Base-by-base conservation (phyloP, 1,284 basidiomycete species). In the Sporisorium graminicola region DNA sequence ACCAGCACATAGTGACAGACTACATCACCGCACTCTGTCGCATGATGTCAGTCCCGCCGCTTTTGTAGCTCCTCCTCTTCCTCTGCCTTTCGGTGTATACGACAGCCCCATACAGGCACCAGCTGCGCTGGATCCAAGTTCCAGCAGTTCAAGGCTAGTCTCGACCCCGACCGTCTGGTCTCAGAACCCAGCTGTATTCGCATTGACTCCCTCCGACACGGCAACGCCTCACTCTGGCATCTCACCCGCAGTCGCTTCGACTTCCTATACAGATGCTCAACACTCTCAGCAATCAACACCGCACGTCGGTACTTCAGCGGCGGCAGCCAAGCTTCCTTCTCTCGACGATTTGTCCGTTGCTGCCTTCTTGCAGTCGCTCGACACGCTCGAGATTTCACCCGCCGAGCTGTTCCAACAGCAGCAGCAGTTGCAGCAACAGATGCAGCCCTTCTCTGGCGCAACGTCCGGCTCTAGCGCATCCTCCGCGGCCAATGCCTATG, bases 281-380 rank as follows among this genome's bases (percentile, higher is more conserved):
- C 49, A 24, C 4, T 1, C 42, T 5, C 52, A 35, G 2, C 49
- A 50, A 13, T 2, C 54, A 5, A 33, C 33, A 12, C 20, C 53
- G 6, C 59, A 51, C 20, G 6, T 50, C 22, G 49, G 22, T 22
- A 22, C n/a, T 12, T 49, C 69, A 7, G 6, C 55, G 2, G 14
- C 59, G 9, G 29, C 52, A 33, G 40, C 44, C 22, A 70, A 74
- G 54, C 51, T 65, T 12, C 71, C 79, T 13, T 72, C 72, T 8
- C 73, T 83, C 27, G 75, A 71, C 53, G 77, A 84, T 26, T 51
- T 85, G 9, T 83, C 81, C 14, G 53, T 85, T 0, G 84, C 84
- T 9, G 84, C 80, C 0, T 85, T 84, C 57, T 58, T 85, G 37
- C 75, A 84, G 42, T 82, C 81, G 14, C 77, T 85, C 12, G 82